phyloP scores from a whole-genome alignment of 1,284 basidiomycete species.

The Peniophora sp. region DNA sequence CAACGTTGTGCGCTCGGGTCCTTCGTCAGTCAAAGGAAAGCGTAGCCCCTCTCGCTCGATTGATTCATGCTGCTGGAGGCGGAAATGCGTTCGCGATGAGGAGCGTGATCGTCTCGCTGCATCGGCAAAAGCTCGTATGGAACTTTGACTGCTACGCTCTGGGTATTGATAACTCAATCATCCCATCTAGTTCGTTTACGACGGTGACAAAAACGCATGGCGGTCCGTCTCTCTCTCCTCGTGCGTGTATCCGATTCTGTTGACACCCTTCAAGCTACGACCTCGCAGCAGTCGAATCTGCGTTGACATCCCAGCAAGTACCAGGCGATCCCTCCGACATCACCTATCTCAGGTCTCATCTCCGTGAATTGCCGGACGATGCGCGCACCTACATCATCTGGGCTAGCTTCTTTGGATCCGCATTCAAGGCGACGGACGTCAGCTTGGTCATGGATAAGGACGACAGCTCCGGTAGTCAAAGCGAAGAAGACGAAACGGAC shows the following conservation, averaged over 20 bases:
- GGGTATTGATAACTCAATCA: background rate
- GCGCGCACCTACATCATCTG: constrained; percentile 57
- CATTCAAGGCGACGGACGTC: constrained; percentile 64
- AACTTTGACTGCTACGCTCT: constrained; percentile 2
- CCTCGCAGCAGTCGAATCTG: constrained; percentile 45
- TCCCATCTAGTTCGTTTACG: constrained; percentile 9
- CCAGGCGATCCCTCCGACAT: constrained; percentile 50
- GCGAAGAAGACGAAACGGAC: constrained; percentile 40
- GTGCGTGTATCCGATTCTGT: background rate
- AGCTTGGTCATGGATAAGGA: constrained; percentile 67
- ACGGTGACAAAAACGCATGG: constrained; percentile 57
- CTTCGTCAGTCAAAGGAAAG: constrained; percentile 54
- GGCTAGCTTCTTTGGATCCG: constrained; percentile 65
- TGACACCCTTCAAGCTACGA: constrained; percentile 35
- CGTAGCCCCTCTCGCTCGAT: constrained; percentile 40
- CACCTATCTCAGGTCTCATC: constrained; percentile 49
- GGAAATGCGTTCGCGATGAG: constrained; percentile 61
- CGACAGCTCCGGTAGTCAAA: constrained; percentile 39
- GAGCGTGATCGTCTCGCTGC: constrained; percentile 44
- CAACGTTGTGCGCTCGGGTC: constrained; percentile 50
- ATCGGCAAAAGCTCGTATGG: constrained; percentile 31
- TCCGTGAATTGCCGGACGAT: constrained; percentile 55
- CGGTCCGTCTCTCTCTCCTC: constrained; percentile 34
- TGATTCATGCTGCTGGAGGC: constrained; percentile 47
- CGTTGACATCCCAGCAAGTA: constrained; percentile 39